These are phyloP conservation scores for Aegilops speltoides DNA, from an alignment of 176 grass and related monocot genomes.

Conservation along the genomic window DNA sequence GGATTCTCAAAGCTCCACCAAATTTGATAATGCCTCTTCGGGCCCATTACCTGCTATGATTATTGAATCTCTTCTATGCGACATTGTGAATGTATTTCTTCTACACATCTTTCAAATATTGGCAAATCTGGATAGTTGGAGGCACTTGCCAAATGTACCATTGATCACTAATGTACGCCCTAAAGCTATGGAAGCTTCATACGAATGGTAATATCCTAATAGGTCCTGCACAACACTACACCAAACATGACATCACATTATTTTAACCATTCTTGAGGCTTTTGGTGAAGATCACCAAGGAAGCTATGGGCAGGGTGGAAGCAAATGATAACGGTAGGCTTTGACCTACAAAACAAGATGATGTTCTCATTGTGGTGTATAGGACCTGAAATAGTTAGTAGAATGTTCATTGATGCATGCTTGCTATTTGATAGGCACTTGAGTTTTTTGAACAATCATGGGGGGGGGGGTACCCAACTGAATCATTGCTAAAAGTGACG, in stretches of 20 bases:
- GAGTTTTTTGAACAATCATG: too few relatives aligned
- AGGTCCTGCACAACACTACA: background rate
- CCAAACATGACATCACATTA: background rate
- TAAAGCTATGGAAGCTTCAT: too few relatives aligned
- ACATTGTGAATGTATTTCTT: background rate
- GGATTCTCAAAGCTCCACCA: background rate
- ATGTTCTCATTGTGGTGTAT: background rate
- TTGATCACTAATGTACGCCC: background rate
- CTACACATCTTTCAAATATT: background rate
- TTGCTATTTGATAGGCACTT: too few relatives aligned
- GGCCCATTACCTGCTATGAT: background rate
- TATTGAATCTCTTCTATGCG: background rate
- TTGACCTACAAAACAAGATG: background rate
- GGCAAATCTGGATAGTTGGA: background rate
- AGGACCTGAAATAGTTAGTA: background rate
- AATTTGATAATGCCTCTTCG: background rate
- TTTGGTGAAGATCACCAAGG: background rate
- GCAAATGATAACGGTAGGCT: background rate
- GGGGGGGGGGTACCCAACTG: too few relatives aligned
- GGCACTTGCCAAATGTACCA: background rate
- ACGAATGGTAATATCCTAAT: too few relatives aligned
- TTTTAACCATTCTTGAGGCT: background rate
- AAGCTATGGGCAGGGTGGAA: background rate
- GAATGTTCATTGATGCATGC: too few relatives aligned
- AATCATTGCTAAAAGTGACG: too few relatives aligned